These are phyloP conservation scores for Stagonosporopsis tanaceti DNA, from an alignment of 2,329 filamentous ascomycete species.

Conservation along the genomic window DNA sequence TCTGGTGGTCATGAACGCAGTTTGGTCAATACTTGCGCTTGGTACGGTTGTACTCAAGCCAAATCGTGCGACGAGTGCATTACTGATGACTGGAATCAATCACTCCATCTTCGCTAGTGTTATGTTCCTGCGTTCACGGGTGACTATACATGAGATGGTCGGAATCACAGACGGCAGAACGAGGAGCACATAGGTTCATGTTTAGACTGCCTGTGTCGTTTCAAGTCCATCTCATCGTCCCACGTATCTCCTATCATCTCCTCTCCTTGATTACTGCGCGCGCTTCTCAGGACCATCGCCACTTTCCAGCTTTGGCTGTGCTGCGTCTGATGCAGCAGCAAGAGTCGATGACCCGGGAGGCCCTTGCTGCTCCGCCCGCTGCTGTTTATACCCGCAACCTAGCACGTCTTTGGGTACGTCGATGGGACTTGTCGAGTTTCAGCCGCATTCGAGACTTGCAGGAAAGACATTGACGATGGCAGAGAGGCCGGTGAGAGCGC, in stretches of 20 bases:
- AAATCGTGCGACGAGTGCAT: slow-evolving; percentile 22
- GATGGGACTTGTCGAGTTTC: no score
- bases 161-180: not conserved
- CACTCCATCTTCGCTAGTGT: slow-evolving; percentile 22
- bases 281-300: no score
- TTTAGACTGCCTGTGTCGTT: not conserved
- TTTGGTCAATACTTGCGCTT: slow-evolving; percentile 24
- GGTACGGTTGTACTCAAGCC: slow-evolving; percentile 22
- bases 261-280: no score
- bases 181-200: not conserved
- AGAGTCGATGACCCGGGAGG: not conserved
- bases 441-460: no score
- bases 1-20: slow-evolving; percentile 24
- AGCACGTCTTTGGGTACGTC: not conserved
- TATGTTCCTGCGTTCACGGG: slow-evolving; percentile 8
- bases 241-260: no score
- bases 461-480: no score
- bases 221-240: no score
- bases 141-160: slow-evolving; percentile 2
- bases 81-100: slow-evolving; percentile 28
- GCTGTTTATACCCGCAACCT: not conserved
- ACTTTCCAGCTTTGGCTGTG: no score
- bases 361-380: not conserved
- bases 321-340: no score
- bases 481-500: no score